Conservation (phyloP, 768 basidiomycete species). For the Lyophyllum atratum region DNA sequence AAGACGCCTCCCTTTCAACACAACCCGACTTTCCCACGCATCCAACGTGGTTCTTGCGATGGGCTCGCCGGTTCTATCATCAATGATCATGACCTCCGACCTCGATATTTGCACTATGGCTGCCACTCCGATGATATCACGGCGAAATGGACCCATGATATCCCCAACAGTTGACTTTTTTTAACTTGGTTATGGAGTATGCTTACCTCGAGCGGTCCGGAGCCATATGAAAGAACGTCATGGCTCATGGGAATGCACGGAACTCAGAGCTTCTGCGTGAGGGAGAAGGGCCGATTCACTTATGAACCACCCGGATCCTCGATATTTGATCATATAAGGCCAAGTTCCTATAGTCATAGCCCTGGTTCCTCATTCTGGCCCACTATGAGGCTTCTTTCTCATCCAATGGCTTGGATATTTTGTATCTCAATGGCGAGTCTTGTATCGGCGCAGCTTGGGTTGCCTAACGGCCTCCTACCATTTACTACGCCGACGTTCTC, state of each 20-base stretch:
- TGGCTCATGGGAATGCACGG: slow-evolving; percentile 9
- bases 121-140: too few species aligned
- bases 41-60: too few species aligned
- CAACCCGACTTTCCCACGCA: neutral
- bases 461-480: slow-evolving; percentile 47
- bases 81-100: too few species aligned
- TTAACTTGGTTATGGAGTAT: too few species aligned
- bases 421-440: slow-evolving; percentile 5
- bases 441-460: slow-evolving; percentile 36
- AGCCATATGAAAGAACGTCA: slow-evolving; percentile 6
- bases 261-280: neutral
- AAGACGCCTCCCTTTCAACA: too few species aligned
- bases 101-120: too few species aligned
- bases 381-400: slow-evolving; percentile 3
- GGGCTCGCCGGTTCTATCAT: too few species aligned
- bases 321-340: neutral
- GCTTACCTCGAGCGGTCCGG: slow-evolving; percentile 6
- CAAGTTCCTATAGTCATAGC: neutral
- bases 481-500: slow-evolving; percentile 47
- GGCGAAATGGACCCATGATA: neutral
- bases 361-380: neutral
- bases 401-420: slow-evolving; percentile 1
- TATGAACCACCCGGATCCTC: neutral
- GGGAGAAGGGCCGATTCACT: neutral
- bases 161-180: too few species aligned